phyloP scores from a whole-genome alignment of 2,329 filamentous ascomycete species.

The Blumeria graminis region DNA sequence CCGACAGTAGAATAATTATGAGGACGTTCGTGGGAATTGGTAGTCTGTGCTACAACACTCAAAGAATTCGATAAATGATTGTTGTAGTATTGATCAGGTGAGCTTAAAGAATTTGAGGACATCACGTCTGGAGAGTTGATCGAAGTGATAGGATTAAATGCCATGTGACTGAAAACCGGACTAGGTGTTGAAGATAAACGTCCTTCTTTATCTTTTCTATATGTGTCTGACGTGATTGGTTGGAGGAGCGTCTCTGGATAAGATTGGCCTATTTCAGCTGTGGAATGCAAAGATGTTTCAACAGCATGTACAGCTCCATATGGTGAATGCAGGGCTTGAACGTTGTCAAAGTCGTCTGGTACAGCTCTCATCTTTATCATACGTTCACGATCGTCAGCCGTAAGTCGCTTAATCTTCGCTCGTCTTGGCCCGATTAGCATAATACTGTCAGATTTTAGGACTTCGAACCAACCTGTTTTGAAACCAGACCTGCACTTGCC shows the following conservation, averaged over 20 bases:
- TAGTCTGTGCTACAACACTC: slow-evolving; percentile 23
- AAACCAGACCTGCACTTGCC: slow-evolving; percentile 96
- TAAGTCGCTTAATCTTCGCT: slow-evolving; percentile 48
- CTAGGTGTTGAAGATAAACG: slow-evolving; percentile 44
- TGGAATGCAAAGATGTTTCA: slow-evolving; percentile 14
- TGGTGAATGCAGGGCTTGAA: slow-evolving; percentile 42
- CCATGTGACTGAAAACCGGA: slow-evolving; percentile 41
- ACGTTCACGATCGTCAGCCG: slow-evolving; percentile 42
- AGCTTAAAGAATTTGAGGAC: slow-evolving; percentile 30
- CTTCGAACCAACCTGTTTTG: slow-evolving; percentile 55
- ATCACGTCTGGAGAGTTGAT: slow-evolving; percentile 29
- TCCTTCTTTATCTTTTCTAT: slow-evolving; percentile 36
- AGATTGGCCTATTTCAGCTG: slow-evolving; percentile 18
- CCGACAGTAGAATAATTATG: slow-evolving; percentile 24
- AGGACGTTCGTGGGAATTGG: slow-evolving; percentile 28
- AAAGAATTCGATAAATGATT: slow-evolving; percentile 24
- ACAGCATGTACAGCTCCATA: slow-evolving; percentile 27
- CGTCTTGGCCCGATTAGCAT: slow-evolving; percentile 21
- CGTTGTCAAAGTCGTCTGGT: slow-evolving; percentile 45
- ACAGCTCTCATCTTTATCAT: slow-evolving; percentile 52
- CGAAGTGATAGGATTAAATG: slow-evolving; percentile 30
- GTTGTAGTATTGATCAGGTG: slow-evolving; percentile 28
- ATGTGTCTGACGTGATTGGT: slow-evolving; percentile 42
- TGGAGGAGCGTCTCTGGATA: slow-evolving; percentile 32
- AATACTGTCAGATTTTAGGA: background rate